A percentile compares a stretch with the other conserved stretches of the same genome.
Conservation (phyloP, 495 filamentous ascomycete genomes). For the Amphirosellinia nigrospora region DNA sequence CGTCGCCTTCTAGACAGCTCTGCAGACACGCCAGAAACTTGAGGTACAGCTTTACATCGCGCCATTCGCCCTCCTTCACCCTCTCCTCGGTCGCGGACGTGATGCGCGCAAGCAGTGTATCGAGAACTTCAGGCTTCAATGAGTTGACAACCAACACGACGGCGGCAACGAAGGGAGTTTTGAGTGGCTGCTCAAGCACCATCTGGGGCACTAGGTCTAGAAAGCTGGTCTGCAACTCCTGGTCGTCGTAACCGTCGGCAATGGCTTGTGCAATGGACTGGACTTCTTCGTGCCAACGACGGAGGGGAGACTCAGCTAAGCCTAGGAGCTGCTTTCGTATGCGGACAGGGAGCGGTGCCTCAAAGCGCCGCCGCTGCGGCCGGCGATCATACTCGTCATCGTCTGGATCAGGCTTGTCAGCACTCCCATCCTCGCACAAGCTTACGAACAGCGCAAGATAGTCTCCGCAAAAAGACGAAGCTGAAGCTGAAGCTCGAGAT, state of each 20-base stretch:
- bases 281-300: constrained; percentile 81
- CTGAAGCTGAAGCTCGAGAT: constrained; percentile 16
- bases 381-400: constrained; percentile 78
- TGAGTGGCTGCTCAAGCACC: constrained; percentile 89
- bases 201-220: constrained; percentile 75
- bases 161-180: constrained; percentile 89
- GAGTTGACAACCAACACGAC: constrained; percentile 77
- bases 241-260: constrained; percentile 79
- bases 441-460: background rate
- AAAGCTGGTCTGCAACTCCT: constrained; percentile 69
- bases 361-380: constrained; percentile 76
- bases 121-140: constrained; percentile 71
- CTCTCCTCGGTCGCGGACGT: constrained; percentile 62
- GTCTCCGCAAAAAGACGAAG: constrained; percentile 19
- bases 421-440: constrained; percentile 44
- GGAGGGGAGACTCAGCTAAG: constrained; percentile 85
- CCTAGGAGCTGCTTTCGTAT: constrained; percentile 80
- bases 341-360: constrained; percentile 76
- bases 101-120: constrained; percentile 68
- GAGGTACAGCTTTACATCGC: constrained; percentile 86
- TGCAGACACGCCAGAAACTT: constrained; percentile 87
- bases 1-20: constrained; percentile 77
- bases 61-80: constrained; percentile 77
- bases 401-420: constrained; percentile 33
- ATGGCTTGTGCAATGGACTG: constrained; percentile 75